These are phyloP conservation scores for Wilcoxina mikolae DNA, from an alignment of 495 filamentous ascomycete genomes.

Conservation along the genomic window DNA sequence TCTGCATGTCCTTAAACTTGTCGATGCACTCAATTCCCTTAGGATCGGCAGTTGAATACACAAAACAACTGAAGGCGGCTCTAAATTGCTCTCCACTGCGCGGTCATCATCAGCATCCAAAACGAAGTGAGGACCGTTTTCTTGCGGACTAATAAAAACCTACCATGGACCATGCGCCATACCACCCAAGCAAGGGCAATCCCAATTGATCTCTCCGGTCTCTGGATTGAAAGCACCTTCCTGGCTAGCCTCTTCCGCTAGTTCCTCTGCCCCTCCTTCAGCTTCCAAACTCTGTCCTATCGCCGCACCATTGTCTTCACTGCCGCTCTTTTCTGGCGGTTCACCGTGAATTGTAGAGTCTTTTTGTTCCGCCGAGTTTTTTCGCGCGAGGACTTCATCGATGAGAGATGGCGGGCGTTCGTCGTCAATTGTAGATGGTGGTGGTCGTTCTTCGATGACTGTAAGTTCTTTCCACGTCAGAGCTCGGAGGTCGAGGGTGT, in stretches of 20 bases:
- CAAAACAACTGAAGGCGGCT: constrained; percentile 92
- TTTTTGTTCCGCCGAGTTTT: background rate
- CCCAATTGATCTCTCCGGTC: constrained; percentile 99
- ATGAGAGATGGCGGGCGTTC: constrained; percentile 2
- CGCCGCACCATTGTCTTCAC: constrained; percentile 17
- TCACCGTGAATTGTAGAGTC: background rate
- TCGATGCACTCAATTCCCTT: constrained; percentile 98
- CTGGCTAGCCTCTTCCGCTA: constrained; percentile 66
- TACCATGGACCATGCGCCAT: constrained; percentile 89
- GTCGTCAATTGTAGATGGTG: background rate
- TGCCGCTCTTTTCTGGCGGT: background rate
- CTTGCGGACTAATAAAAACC: background rate
- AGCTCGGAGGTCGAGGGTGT: background rate
- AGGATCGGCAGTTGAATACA: constrained; percentile 84
- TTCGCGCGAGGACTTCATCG: background rate
- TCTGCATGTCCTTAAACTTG: constrained; percentile 95
- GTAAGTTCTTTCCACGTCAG: background rate
- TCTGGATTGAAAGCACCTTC: constrained; percentile 94
- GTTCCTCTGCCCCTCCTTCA: constrained; percentile 35
- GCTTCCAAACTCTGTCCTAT: constrained; percentile 12
- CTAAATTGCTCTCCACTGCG: constrained; percentile 69
- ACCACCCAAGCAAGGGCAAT: constrained; percentile 90
- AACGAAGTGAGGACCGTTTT: background rate
- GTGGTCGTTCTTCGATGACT: background rate
- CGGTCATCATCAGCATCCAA: constrained; percentile 3